Conservation (phyloP, 2,329 filamentous ascomycete genomes). For the Phialophora macrospora region DNA sequence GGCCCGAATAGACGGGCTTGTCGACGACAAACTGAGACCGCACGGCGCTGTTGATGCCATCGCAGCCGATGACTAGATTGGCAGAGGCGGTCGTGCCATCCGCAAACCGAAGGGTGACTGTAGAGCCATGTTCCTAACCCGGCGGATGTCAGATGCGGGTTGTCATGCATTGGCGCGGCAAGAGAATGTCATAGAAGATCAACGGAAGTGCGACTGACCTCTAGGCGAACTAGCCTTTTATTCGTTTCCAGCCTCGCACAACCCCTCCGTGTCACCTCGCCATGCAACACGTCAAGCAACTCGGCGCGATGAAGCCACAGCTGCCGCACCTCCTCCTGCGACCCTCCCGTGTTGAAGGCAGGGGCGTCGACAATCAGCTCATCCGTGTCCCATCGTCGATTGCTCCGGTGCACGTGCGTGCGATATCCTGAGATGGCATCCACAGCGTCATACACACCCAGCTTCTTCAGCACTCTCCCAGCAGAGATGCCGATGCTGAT, state of each 20-base stretch:
- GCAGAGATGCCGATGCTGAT: constrained; percentile 17
- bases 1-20: constrained; percentile 17
- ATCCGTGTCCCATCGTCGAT: constrained; percentile 19
- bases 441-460: constrained; percentile 9
- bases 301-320: constrained; percentile 19
- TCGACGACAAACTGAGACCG: constrained; percentile 17
- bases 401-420: constrained; percentile 17
- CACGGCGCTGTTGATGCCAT: constrained; percentile 17
- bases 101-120: constrained; percentile 10
- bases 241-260: constrained; percentile 12
- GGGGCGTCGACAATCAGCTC: constrained; percentile 17
- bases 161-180: not conserved
- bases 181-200: not conserved
- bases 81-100: constrained; percentile 14
- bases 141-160: not conserved
- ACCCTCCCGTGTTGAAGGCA: constrained; percentile 8
- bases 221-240: constrained; percentile 8
- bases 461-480: constrained; percentile 15
- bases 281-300: constrained; percentile 14
- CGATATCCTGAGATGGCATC: constrained; percentile 17
- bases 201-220: not conserved
- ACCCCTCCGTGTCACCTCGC: constrained; percentile 5
- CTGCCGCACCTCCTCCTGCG: constrained; percentile 15
- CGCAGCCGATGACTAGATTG: constrained; percentile 16
- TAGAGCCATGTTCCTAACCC: constrained; percentile 4